Percentiles rank a stretch among this genome's conserved stretches.
Conservation (phyloP, 1,284 basidiomycete species). For the Tilletia caries region DNA sequence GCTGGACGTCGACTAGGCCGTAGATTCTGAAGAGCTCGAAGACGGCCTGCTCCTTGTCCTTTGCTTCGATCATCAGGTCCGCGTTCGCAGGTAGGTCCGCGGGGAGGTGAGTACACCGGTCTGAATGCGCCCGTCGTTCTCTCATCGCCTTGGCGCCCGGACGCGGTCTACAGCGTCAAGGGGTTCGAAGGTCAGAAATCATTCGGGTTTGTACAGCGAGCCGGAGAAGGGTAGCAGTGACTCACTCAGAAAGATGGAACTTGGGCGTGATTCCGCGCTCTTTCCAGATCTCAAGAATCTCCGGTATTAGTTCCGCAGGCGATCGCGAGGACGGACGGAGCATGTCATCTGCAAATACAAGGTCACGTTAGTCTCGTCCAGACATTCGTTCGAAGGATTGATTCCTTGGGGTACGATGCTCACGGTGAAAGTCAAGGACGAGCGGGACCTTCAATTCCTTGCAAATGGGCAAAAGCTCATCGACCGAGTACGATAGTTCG, state of each 20-base stretch:
- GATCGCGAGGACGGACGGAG: constrained; percentile 49
- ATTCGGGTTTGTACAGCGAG: constrained; percentile 70
- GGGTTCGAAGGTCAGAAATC: too few species aligned
- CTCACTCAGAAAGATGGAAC: constrained; percentile 74
- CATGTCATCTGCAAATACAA: constrained; percentile 50
- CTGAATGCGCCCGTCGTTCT: constrained; percentile 77
- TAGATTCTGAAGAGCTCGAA: constrained; percentile 79
- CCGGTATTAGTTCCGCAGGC: constrained; percentile 63
- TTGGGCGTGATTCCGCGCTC: constrained; percentile 73
- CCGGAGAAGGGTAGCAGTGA: constrained; percentile 59
- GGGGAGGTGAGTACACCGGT: constrained; percentile 70
- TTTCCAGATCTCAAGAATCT: constrained; percentile 72
- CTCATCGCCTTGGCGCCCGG: constrained; percentile 26
- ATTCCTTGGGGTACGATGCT: too few species aligned
- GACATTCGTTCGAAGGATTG: too few species aligned
- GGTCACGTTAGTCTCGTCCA: too few species aligned
- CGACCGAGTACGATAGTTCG: constrained; percentile 82
- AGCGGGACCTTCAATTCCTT: constrained; percentile 73
- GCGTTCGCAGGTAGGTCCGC: constrained; percentile 56
- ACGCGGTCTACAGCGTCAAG: constrained; percentile 12
- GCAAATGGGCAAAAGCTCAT: constrained; percentile 77
- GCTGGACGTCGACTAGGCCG: constrained; percentile 64
- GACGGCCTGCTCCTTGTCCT: constrained; percentile 89
- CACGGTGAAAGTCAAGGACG: constrained; percentile 43
- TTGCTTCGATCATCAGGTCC: constrained; percentile 90